A percentile compares a stretch with the other conserved stretches of the same genome.
phyloP scores from a whole-genome alignment of 352 stramenopile species.

The Phytophthora lateralis region DNA sequence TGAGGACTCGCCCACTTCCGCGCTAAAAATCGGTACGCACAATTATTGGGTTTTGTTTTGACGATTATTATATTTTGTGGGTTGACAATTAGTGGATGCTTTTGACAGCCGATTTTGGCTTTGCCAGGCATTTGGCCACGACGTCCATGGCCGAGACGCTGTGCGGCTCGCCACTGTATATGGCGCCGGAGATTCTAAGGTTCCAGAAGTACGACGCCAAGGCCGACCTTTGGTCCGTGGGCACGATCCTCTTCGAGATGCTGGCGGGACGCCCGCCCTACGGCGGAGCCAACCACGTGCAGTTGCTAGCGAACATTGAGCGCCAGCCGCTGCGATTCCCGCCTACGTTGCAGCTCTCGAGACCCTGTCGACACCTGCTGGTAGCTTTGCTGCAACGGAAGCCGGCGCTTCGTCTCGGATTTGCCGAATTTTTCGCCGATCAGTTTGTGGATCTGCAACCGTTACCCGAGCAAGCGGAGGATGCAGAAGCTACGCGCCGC shows the following conservation, averaged over 20 bases:
- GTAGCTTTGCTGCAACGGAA: slow-evolving; percentile 86
- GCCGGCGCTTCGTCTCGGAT: slow-evolving; percentile 84
- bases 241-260: slow-evolving; percentile 97
- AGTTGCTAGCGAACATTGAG: slow-evolving; percentile 95
- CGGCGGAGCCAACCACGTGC: slow-evolving; percentile 94
- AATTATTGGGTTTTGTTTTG: background rate
- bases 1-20: slow-evolving; percentile 54
- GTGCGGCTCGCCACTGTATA: slow-evolving; percentile 96
- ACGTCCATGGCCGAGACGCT: slow-evolving; percentile 95
- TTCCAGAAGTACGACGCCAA: slow-evolving; percentile 96
- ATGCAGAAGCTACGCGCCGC: slow-evolving; percentile 17
- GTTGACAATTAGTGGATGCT: slow-evolving; percentile 15
- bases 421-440: slow-evolving; percentile 91
- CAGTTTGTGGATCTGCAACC: slow-evolving; percentile 56
- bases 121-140: slow-evolving; percentile 93
- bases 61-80: slow-evolving; percentile 1
- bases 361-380: slow-evolving; percentile 82
- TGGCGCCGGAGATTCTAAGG: slow-evolving; percentile 97
- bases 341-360: slow-evolving; percentile 75
- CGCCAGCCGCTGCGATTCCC: slow-evolving; percentile 89
- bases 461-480: slow-evolving; percentile 27
- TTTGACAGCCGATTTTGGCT: slow-evolving; percentile 95
- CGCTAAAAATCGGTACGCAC: slow-evolving; percentile 68
- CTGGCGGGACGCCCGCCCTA: slow-evolving; percentile 93
- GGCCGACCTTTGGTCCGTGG: slow-evolving; percentile 96